Evolutionary conservation across 768 basidiomycete genomes (phyloP).

Genomic region (Lactifluus rugatus): DNA sequence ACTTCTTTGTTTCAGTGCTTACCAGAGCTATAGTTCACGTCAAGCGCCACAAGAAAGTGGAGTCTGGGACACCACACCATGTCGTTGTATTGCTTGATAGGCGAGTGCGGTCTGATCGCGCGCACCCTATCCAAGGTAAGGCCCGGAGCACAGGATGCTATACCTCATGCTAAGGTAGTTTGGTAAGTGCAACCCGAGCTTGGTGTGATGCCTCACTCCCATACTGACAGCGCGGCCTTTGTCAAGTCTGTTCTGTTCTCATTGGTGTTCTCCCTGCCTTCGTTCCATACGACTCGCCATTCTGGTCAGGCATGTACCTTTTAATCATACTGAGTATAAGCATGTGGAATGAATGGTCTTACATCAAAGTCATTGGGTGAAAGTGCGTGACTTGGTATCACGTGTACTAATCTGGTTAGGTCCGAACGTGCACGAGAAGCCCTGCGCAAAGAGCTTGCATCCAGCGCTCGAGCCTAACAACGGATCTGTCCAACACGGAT

Average conservation of each 20-base stretch:
- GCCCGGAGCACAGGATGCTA: slow-evolving; percentile 49
- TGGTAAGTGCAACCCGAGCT: slow-evolving; percentile 33
- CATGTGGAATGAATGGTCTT: slow-evolving; percentile 82
- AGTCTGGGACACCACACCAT: slow-evolving; percentile 74
- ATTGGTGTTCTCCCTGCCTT: slow-evolving; percentile 78
- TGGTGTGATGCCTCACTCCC: slow-evolving; percentile 1
- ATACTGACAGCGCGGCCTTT: background rate
- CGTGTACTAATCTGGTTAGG: slow-evolving; percentile 31
- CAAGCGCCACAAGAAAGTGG: slow-evolving; percentile 80
- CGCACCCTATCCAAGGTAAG: slow-evolving; percentile 51
- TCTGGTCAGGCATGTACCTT: slow-evolving; percentile 71
- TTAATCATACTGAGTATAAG: slow-evolving; percentile 74
- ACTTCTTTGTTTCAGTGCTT: background rate
- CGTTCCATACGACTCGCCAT: slow-evolving; percentile 39
- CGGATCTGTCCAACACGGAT: slow-evolving; percentile 8
- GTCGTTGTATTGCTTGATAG: slow-evolving; percentile 79
- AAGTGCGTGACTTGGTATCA: slow-evolving; percentile 23
- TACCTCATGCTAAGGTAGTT: slow-evolving; percentile 78
- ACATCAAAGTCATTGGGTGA: slow-evolving; percentile 51
- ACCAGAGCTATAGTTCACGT: slow-evolving; percentile 49
- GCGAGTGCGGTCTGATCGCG: slow-evolving; percentile 78
- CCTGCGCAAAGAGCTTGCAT: slow-evolving; percentile 77
- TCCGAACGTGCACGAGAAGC: slow-evolving; percentile 90
- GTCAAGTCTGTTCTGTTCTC: slow-evolving; percentile 57
- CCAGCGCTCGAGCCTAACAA: slow-evolving; percentile 7